phyloP scores from a whole-genome alignment of 441 rosid species.

The Euphorbia schlechtendalii region DNA sequence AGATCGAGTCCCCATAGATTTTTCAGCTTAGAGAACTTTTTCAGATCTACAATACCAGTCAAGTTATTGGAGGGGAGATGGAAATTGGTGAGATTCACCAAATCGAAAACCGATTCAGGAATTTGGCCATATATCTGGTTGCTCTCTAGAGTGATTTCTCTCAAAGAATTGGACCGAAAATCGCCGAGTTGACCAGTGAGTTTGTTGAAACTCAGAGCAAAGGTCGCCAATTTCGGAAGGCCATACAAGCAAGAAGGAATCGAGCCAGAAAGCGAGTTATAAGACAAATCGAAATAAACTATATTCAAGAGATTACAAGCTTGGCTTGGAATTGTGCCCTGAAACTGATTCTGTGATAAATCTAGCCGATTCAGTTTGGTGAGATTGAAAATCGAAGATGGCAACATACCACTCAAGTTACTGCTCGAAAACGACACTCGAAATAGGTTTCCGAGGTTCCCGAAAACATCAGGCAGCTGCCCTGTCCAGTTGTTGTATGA shows the following conservation, averaged over 20 bases:
- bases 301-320: background rate
- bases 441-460: background rate
- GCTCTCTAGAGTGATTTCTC: background rate
- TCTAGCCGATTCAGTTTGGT: background rate
- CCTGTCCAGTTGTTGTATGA: slow-evolving; percentile 7
- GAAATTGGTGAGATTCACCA: slow-evolving; percentile 10
- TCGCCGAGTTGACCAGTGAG: slow-evolving; percentile 1
- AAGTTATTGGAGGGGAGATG: slow-evolving; percentile 19
- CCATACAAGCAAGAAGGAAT: slow-evolving; percentile 22
- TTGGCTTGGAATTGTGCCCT: background rate
- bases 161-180: background rate
- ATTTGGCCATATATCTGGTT: slow-evolving; percentile 13
- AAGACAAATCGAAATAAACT: background rate
- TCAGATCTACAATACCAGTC: slow-evolving; percentile 18
- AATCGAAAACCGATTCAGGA: slow-evolving; percentile 8
- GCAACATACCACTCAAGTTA: slow-evolving; percentile 8
- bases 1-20: slow-evolving; percentile 9
- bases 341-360: background rate
- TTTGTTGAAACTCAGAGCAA: background rate
- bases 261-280: slow-evolving; percentile 9
- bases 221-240: slow-evolving; percentile 5
- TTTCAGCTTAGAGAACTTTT: slow-evolving; percentile 18
- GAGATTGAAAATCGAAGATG: slow-evolving; percentile 12
- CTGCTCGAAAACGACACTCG: background rate
- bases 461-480: slow-evolving; percentile 2